phyloP scores from a whole-genome alignment of 2,329 filamentous ascomycete species.

The Ophiostoma tasmaniense region DNA sequence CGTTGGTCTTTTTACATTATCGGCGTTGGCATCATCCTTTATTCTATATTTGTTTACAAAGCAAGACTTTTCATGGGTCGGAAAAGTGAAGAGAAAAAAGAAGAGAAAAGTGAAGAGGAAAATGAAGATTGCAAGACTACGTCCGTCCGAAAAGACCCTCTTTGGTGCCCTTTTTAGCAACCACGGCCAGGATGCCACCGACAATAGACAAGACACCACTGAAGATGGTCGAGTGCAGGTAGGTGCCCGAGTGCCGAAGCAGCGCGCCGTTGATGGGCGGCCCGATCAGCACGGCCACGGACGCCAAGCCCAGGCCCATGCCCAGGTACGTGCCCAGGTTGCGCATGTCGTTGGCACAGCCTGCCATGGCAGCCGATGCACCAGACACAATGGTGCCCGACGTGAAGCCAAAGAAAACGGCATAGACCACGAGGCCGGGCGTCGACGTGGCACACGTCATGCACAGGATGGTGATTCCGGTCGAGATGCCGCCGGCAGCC shows the following conservation, averaged over 20 bases:
- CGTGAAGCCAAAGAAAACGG: constrained; percentile 21
- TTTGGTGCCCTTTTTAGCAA: constrained; percentile 17
- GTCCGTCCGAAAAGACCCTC: background rate
- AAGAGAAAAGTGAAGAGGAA: background rate
- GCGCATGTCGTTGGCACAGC: constrained; percentile 20
- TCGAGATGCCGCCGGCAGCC: constrained; percentile 13
- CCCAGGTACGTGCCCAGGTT: background rate
- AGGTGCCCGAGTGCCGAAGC: background rate
- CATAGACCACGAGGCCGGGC: constrained; percentile 21
- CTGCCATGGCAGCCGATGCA: constrained; percentile 30
- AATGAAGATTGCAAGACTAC: background rate
- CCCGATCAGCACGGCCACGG: background rate
- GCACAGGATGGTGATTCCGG: constrained; percentile 25
- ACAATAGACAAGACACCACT: constrained; percentile 27
- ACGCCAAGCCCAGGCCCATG: background rate
- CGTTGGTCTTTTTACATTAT: too few relatives aligned
- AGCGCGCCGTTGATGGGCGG: background rate
- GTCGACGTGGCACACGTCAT: constrained; percentile 22
- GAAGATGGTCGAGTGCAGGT: background rate
- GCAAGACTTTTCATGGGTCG: background rate
- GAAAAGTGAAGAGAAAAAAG: background rate
- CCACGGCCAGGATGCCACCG: constrained; percentile 16
- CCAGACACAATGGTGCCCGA: constrained; percentile 30
- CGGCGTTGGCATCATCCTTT: background rate
- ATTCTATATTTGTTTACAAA: background rate